Conservation (phyloP, 495 filamentous ascomycete genomes). For the Polyplosphaeria fusca region DNA sequence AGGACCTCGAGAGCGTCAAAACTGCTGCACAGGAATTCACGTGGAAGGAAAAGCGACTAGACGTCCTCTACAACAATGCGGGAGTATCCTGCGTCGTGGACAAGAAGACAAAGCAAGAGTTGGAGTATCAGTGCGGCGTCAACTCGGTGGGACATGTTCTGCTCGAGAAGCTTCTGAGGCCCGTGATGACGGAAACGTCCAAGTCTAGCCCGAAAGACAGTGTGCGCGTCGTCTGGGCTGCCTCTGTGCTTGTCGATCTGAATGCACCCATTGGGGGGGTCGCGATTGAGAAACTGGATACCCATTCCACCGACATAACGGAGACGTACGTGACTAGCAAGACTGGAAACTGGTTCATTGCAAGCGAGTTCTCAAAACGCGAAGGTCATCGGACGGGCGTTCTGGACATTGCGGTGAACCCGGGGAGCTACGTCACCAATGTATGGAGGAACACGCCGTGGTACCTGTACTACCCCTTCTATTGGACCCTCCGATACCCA, state of each 20-base stretch:
- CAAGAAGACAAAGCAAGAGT: conserved; percentile 15
- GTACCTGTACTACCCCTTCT: conserved; percentile 9
- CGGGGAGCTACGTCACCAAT: conserved; percentile 9
- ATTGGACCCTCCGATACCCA: neutral
- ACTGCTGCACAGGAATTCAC: conserved; percentile 45
- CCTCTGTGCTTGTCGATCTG: conserved; percentile 6
- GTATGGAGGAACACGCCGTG: conserved; percentile 8
- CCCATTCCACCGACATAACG: neutral
- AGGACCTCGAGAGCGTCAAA: conserved; percentile 52
- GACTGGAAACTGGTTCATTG: conserved; percentile 15
- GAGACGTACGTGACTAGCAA: conserved; percentile 12
- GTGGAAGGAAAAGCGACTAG: conserved; percentile 44
- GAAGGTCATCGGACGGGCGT: conserved; percentile 1
- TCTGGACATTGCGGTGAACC: conserved; percentile 14
- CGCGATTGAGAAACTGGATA: conserved; percentile 3
- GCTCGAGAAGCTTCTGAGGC: conserved; percentile 14
- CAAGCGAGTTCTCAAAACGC: conserved; percentile 10
- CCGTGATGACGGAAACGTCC: conserved; percentile 4
- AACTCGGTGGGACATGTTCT: conserved; percentile 16
- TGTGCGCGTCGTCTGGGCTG: conserved; percentile 16
- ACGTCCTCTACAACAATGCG: conserved; percentile 58
- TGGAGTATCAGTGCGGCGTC: conserved; percentile 16
- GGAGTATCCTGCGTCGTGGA: conserved; percentile 32
- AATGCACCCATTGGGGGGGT: conserved; percentile 8
- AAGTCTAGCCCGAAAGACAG: neutral